Base-by-base conservation (phyloP, 1,139 yeast species). In the Suhomyces wounanorum region DNA sequence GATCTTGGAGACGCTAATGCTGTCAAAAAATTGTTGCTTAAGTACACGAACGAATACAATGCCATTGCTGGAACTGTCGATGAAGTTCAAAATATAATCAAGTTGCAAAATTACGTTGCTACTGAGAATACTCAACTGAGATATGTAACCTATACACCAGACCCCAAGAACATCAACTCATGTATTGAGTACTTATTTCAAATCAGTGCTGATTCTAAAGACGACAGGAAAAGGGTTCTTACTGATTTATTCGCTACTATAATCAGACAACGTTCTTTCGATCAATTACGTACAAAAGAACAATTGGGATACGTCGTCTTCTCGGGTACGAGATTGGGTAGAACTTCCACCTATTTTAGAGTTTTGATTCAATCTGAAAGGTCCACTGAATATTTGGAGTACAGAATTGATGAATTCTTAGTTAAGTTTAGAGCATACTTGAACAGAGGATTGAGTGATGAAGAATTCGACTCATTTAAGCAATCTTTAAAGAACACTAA, bases 301-400 rank as follows among this genome's bases (percentile, higher is more conserved):
- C 98, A 94, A 65, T 75, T 89, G 36, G 96, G 96, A 1, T 89
- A 89, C 63, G 91, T 94, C 53, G 99, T 94, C 0, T 90, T 89
- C 65, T 85, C 95, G 37, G 89, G 96, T 1, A 70, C 81, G 33
- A 75, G 86, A 55, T 76, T 79, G 51, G 81, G 89, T 1, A 80
- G 96, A 63, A 87, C 95, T 10, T 81, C 91, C 2, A 76, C 85
- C 59, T 96, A 96, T 13, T 79, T 87, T 57, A 78, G 96, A 59
- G 70, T 94, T n/a, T 71, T 92, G 56, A 78, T 92, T 42, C 99
- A 94, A 70, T 87, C 96, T 53, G 97, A 91, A 67, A 82, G 88
- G 64, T 71, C 89, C 2, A 78, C 95, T 2, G 80, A 79, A 13
- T 91, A 85, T 65, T 75, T 94, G 58, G 91, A 89, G 63, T 81